Evolutionary conservation across 257 asterid genomes (phyloP).

Genomic region (Misopates orontium): DNA sequence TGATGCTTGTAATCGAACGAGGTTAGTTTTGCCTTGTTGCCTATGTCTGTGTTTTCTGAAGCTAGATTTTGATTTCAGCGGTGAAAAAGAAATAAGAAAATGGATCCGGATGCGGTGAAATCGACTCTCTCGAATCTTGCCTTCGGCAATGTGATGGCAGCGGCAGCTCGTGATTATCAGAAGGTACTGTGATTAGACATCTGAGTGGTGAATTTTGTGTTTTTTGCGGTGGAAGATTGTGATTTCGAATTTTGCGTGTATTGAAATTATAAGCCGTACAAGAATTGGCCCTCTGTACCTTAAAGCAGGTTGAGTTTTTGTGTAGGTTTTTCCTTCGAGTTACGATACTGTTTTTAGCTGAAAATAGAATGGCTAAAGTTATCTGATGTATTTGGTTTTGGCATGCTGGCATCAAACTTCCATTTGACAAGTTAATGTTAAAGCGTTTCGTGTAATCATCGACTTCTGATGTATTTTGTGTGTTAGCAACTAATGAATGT

Average conservation of each 20-base stretch:
- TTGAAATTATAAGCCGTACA: neutral
- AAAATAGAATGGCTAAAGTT: too few relatives aligned
- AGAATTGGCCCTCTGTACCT: neutral
- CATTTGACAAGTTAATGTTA: too few relatives aligned
- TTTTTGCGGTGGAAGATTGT: neutral
- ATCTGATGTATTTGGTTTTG: too few relatives aligned
- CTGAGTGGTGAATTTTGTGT: neutral
- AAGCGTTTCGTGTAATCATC: too few relatives aligned
- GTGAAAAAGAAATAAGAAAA: constrained; percentile 27
- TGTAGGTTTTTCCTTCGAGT: neutral
- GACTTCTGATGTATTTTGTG: neutral
- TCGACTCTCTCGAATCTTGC: constrained; percentile 83
- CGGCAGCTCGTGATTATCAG: constrained; percentile 99
- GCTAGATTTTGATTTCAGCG: constrained; percentile 18
- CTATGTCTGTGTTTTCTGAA: constrained; percentile 14
- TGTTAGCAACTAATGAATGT: too few relatives aligned
- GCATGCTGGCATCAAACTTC: too few relatives aligned
- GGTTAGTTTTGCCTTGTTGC: too few relatives aligned
- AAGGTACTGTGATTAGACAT: constrained; percentile 46
- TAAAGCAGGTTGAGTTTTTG: neutral
- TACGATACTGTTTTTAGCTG: neutral
- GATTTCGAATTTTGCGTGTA: neutral
- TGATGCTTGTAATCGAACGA: too few relatives aligned
- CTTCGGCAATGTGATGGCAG: constrained; percentile 94
- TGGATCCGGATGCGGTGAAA: constrained; percentile 93